Evolutionary conservation across 371 early-diverging fungal genomes (phyloP), one percentile per base, ranked within the genome.

Genomic region (Massospora cicadina): DNA sequence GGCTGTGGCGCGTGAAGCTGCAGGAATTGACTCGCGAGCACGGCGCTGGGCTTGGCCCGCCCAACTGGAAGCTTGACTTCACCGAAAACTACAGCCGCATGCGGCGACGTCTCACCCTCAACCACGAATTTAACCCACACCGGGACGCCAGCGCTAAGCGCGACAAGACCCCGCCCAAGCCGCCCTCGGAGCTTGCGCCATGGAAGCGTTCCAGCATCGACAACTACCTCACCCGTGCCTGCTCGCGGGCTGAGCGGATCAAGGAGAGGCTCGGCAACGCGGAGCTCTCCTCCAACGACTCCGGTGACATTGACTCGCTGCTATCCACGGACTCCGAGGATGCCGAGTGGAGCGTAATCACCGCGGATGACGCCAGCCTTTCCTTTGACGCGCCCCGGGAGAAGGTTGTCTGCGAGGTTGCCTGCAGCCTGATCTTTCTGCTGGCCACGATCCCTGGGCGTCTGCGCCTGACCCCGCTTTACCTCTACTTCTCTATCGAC

Each of bases 51-150:
- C 59, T 71, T 24, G 54, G 68, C 43, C 58, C 23, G 26, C 28
- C 23, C 7, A 57, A 57, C 28, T 82, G 78, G 77, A 78, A 77
- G 64, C 67, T 81, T 25, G 79, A 80, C 64, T 33, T 68, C 25
- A 65, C 66, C 0, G 83, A 82, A 64, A 80, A 80, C 71, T 61
- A 65, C 54, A 56, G 65, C 30, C 70, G 83, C 13, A 82, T 82
- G 79, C 69, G 80, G 21, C 59, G 69, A 5, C 65, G 77, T 43
- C 58, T 81, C 17, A 66, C 69, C 0, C 71, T 65, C 25, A 80
- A 82, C 64, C 73, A 74, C 66, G 76, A 81, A 32, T 78, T 76
- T 67, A 75, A 81, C 61, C 68, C 75, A 55, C 81, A 82, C 65
- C 30, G 32, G 2, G 72, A 74, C 25, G 83, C 81, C 1, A 68